Percentiles rank a stretch among this genome's conserved stretches.
These are phyloP conservation scores for Aethionema arabicum DNA, from an alignment of 345 rosid species.

Conservation along the genomic window DNA sequence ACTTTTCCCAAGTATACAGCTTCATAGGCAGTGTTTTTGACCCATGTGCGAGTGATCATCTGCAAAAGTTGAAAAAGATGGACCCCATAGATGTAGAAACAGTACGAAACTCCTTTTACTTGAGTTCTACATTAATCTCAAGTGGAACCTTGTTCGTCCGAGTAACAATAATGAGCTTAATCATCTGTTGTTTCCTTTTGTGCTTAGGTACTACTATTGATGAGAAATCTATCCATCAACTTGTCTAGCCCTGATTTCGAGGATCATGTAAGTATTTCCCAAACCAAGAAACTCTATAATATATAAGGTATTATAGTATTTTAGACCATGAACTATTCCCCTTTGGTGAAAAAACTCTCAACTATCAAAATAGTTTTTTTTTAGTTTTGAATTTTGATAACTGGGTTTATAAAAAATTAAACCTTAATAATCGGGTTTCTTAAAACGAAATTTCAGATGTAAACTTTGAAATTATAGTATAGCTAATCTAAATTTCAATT, in stretches of 20 bases:
- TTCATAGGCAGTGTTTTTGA: conserved; percentile 90
- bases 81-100: conserved; percentile 92
- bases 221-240: conserved; percentile 93
- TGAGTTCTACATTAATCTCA: conserved; percentile 18
- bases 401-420: too few species aligned
- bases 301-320: too few species aligned
- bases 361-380: too few species aligned
- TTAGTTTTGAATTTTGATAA: too few species aligned
- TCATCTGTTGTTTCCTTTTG: conserved; percentile 19
- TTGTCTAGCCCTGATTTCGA: conserved; percentile 83
- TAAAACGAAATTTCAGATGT: too few species aligned
- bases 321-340: too few species aligned
- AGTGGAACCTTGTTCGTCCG: conserved; percentile 1
- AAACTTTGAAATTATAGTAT: too few species aligned
- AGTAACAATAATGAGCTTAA: conserved; percentile 17
- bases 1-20: conserved; percentile 77
- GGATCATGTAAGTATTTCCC: conserved; percentile 72
- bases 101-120: conserved; percentile 42
- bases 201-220: conserved; percentile 71
- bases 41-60: conserved; percentile 61
- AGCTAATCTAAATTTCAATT: too few species aligned
- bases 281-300: too few species aligned
- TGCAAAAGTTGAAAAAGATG: conserved; percentile 84
- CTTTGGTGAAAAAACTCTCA: too few species aligned
- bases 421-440: too few species aligned